Percentiles rank a stretch among this genome's conserved stretches.
Evolutionary conservation across 1,284 basidiomycete species (phyloP).

Genomic region (Cryptococcus sp.): DNA sequence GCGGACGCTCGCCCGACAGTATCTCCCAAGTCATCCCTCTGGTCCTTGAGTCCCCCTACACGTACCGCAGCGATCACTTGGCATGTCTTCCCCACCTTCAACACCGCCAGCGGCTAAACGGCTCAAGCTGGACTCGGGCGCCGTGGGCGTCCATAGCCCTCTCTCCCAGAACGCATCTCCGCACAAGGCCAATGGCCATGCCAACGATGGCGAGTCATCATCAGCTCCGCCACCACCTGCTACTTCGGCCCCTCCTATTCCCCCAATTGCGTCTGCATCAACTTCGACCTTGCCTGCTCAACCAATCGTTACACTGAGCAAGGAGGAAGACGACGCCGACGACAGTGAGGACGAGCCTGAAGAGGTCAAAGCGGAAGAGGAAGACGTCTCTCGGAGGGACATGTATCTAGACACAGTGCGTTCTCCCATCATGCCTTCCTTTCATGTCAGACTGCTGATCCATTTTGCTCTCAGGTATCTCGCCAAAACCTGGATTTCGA

Average conservation of each 20-base stretch:
- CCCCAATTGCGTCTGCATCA: constrained; percentile 12
- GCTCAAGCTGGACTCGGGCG: constrained; percentile 16
- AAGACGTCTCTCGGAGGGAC: constrained; percentile 68
- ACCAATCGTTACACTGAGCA: too few species aligned
- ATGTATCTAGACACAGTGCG: constrained; percentile 93
- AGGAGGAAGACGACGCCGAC: constrained; percentile 29
- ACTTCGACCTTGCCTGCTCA: constrained; percentile 10
- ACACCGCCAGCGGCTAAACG: constrained; percentile 45
- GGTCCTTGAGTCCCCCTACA: background rate
- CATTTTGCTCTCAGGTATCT: constrained; percentile 65
- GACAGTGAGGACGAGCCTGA: constrained; percentile 56
- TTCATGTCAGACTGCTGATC: constrained; percentile 2
- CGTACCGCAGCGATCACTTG: background rate
- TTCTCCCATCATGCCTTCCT: constrained; percentile 22
- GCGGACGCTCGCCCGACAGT: too few species aligned
- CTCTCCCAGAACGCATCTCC: constrained; percentile 14
- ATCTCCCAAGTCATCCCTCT: too few species aligned
- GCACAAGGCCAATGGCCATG: constrained; percentile 21
- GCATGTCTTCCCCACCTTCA: constrained; percentile 27
- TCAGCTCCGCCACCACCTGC: constrained; percentile 12
- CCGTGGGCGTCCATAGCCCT: constrained; percentile 8
- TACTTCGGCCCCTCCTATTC: constrained; percentile 18
- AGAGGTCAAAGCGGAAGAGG: constrained; percentile 41
- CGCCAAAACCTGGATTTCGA: constrained; percentile 92
- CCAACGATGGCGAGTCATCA: constrained; percentile 10